Percentiles rank a stretch among this genome's conserved stretches.
phyloP scores from a whole-genome alignment of 352 stramenopile genomes.

The Blastocystis sp. region DNA sequence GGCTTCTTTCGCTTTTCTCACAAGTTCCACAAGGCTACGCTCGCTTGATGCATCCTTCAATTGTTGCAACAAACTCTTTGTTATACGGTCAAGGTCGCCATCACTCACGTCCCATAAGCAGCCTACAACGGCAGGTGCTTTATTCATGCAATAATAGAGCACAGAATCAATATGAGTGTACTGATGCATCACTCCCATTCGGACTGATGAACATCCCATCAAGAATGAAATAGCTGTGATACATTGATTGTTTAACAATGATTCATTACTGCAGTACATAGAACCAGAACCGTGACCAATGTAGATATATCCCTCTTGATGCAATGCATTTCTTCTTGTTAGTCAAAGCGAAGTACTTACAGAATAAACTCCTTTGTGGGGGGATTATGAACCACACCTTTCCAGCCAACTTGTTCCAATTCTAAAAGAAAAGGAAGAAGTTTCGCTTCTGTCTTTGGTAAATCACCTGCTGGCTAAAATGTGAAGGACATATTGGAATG shows the following conservation, averaged over 20 bases:
- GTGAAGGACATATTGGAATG: neutral
- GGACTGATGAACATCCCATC: neutral
- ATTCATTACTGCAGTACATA: slow-evolving; percentile 17
- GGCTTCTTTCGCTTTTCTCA: neutral
- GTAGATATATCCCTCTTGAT: neutral
- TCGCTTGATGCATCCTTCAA: neutral
- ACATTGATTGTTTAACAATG: neutral
- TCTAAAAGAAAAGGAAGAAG: neutral
- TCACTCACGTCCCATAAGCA: slow-evolving; percentile 56
- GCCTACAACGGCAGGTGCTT: neutral
- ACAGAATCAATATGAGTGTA: neutral
- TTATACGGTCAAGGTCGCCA: slow-evolving; percentile 22
- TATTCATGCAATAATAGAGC: neutral
- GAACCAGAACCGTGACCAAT: slow-evolving; percentile 3
- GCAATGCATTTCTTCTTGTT: neutral
- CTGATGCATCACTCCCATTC: neutral
- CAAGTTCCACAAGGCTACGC: neutral
- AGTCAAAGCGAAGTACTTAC: neutral
- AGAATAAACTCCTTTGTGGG: neutral
- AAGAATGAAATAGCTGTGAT: neutral
- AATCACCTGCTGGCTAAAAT: neutral
- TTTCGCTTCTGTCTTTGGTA: slow-evolving; percentile 32
- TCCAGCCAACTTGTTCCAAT: neutral
- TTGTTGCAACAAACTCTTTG: neutral
- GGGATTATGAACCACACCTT: neutral